phyloP scores from a whole-genome alignment of 495 filamentous ascomycete species.

The Aspergillus homomorphus region DNA sequence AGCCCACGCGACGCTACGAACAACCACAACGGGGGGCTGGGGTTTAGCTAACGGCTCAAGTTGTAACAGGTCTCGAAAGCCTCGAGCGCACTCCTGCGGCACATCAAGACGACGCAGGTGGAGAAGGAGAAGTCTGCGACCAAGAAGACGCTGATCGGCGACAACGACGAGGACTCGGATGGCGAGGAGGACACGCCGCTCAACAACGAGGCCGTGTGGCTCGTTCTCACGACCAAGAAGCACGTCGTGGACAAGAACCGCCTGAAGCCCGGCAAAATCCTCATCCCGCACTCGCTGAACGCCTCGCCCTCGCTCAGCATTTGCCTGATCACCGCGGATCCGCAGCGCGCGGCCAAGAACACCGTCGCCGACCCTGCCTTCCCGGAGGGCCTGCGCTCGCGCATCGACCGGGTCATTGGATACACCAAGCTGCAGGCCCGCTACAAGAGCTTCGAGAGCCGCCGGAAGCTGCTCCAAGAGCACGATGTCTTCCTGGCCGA shows the following conservation, averaged over 20 bases:
- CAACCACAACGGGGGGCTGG: neutral
- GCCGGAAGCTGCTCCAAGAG: slow-evolving; percentile 76
- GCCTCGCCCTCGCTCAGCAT: slow-evolving; percentile 59
- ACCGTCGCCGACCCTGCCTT: slow-evolving; percentile 71
- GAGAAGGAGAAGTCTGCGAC: slow-evolving; percentile 51
- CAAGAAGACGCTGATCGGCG: slow-evolving; percentile 73
- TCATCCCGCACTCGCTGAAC: slow-evolving; percentile 67
- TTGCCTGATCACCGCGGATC: slow-evolving; percentile 82
- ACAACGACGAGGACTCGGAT: slow-evolving; percentile 52
- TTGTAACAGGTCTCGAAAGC: slow-evolving; percentile 65
- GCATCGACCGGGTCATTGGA: slow-evolving; percentile 78
- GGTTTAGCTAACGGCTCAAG: slow-evolving; percentile 17
- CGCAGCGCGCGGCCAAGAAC: slow-evolving; percentile 88
- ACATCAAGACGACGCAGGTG: slow-evolving; percentile 67
- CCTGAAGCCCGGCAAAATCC: slow-evolving; percentile 73
- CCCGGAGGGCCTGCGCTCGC: slow-evolving; percentile 64
- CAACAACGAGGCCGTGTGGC: slow-evolving; percentile 71
- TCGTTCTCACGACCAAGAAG: slow-evolving; percentile 86
- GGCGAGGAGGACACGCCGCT: slow-evolving; percentile 30
- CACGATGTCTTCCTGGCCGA: slow-evolving; percentile 89
- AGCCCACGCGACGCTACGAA: neutral
- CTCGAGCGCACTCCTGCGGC: slow-evolving; percentile 72
- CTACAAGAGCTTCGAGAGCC: slow-evolving; percentile 82
- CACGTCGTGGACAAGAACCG: slow-evolving; percentile 71
- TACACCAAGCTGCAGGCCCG: slow-evolving; percentile 78